Evolutionary conservation across 768 basidiomycete genomes (phyloP), one percentile per base, ranked within the genome.

Genomic region (Podaxis mareebaensis): DNA sequence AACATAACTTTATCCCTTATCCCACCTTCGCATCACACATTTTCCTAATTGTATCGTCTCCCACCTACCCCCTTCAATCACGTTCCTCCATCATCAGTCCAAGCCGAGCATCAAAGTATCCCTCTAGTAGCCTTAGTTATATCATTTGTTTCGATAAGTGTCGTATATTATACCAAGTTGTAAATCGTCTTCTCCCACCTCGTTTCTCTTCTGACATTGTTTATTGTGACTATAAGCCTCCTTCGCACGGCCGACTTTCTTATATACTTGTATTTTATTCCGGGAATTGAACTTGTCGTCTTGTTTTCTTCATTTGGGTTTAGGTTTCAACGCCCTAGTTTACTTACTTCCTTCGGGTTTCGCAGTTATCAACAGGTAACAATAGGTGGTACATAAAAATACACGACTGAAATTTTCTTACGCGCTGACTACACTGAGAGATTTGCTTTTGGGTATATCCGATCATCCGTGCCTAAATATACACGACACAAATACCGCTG

Each of bases 101-200:
- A 22, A 30, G n/a, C 28, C 11, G 8, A 52, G 20, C 44, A 55
- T 33, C 53, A 39, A 60, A 20, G 59, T 54, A 62, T 42, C 53
- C 40, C 40, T 33, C 8, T 55, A 62, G 61, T 46, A 55, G 44
- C 61, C 53, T n/a, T 61, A 54, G 60, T 54, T 53, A 56, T 39
- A 62, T 30, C 30, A 36, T 20, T 26, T 62, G 61, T 62, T 61
- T 61, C 52, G 60, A 61, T 61, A 61, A 61, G 52, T 61, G 60
- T 53, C 46, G 52, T 33, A 61, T 61, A 53, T 53, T 54, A 61
- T 53, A n/a, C 46, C 51, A 20, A 48, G 28, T 40, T 54, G 60
- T 61, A 53, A 26, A 30, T 61, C 28, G n/a, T 53, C 53, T 39
- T 20, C 12, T 53, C 22, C 12, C 20, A 17, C 49, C n/a, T 24